A percentile compares a stretch with the other conserved stretches of the same genome.
Conservation (phyloP, 2,329 filamentous ascomycete genomes). For the Trichoderma sp. region DNA sequence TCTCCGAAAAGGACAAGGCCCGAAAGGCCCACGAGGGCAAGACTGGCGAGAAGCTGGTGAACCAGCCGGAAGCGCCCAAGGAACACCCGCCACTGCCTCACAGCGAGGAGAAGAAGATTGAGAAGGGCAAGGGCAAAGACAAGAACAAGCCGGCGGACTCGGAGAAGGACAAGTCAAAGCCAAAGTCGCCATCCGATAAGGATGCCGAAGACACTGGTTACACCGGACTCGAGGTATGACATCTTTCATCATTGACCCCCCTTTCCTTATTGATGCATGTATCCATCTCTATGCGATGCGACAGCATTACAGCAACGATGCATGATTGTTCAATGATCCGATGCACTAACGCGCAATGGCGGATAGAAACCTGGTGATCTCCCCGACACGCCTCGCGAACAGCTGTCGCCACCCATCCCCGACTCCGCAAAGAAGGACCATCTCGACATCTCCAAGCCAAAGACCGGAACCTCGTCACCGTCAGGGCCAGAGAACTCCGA, state of each 20-base stretch:
- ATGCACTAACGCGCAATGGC: constrained; percentile 32
- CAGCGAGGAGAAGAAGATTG: constrained; percentile 74
- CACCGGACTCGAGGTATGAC: constrained; percentile 44
- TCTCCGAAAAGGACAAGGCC: constrained; percentile 83
- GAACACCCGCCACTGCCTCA: constrained; percentile 81
- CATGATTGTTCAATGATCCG: not conserved
- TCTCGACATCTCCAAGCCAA: constrained; percentile 51
- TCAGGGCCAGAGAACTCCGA: constrained; percentile 37
- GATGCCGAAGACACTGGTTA: constrained; percentile 42
- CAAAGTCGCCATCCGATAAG: constrained; percentile 48
- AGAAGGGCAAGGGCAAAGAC: constrained; percentile 41
- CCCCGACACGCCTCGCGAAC: constrained; percentile 76
- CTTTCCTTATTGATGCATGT: not conserved
- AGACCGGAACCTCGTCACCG: constrained; percentile 15
- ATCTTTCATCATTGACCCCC: not conserved
- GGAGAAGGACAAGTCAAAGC: constrained; percentile 46
- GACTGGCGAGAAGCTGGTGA: constrained; percentile 68
- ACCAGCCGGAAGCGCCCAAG: constrained; percentile 81
- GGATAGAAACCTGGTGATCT: constrained; percentile 78
- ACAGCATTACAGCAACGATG: not conserved
- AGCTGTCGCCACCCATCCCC: constrained; percentile 70
- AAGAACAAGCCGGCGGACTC: constrained; percentile 35
- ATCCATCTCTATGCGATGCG: not conserved
- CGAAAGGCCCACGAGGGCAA: constrained; percentile 68
- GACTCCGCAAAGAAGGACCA: constrained; percentile 68